Evolutionary conservation across 495 filamentous ascomycete species (phyloP), one percentile per base, ranked within the genome.

Genomic region (Penicillium subrubescens): DNA sequence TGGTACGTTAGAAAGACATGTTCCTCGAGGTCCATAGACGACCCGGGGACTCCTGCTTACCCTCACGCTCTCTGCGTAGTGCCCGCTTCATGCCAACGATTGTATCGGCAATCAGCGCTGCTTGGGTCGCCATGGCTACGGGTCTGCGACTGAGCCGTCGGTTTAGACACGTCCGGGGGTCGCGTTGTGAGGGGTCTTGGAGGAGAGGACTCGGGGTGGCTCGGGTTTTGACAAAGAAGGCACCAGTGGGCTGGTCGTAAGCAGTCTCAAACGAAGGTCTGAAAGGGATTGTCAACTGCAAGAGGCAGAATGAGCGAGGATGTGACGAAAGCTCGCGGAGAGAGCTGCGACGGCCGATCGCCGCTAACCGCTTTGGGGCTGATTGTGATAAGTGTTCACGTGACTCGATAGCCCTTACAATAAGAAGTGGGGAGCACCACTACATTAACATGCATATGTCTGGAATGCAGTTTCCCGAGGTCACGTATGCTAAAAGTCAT

Each of bases 21-120:
- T 61, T 33, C 50, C 29, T 48, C 48, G 7, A 25, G 50, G 23
- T 25, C 35, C n/a, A 41, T 51, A 17, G 48, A 25, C 14, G 27
- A 10, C 8, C 5, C 12, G 2, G 12, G 14, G 43, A 51, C 17
- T 39, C 25, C 57, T 17, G 68, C 79, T 60, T 74, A 89, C 87
- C 84, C 21, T 89, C 85, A 67, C 83, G 78, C 69, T 86, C 83
- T 67, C 84, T 82, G 67, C 84, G 85, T 60, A 92, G 73, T 29
- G 89, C 87, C 72, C 86, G 85, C 73, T 93, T 92, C 89, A 94
- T 90, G 55, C 82, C 88, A 63, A 86, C 79, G 65, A 93, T 91
- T 4, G 89, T 92, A 66, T 92, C 89, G 50, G 85, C 83, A 66
- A 92, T 89, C 64, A 89, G 73, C 54, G 84, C 82, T 67, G 87